Percentiles rank a stretch among this genome's conserved stretches.
These are phyloP conservation scores for Phyllachora maydis DNA, from an alignment of 2,329 filamentous ascomycete genomes.

Conservation along the genomic window DNA sequence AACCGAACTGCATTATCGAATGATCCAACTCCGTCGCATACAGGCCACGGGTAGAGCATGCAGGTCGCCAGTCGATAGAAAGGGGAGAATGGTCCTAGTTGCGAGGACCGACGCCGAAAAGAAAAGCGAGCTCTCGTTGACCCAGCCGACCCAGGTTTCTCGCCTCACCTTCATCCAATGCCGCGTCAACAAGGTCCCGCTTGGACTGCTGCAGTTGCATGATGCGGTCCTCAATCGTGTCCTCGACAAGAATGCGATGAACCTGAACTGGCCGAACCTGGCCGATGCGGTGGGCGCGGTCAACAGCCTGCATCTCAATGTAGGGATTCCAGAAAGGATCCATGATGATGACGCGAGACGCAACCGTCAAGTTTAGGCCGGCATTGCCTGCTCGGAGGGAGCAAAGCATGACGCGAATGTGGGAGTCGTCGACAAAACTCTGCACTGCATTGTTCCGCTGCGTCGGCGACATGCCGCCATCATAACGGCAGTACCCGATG, in stretches of 20 bases:
- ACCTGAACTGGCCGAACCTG: constrained; percentile 56
- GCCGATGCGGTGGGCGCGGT: constrained; percentile 75
- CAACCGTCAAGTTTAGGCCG: constrained; percentile 67
- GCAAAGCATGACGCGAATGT: constrained; percentile 51
- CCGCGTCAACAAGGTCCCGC: constrained; percentile 53
- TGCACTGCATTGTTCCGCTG: constrained; percentile 46
- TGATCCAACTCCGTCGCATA: too few species aligned
- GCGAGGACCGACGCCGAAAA: constrained; percentile 46
- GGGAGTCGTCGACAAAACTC: constrained; percentile 37
- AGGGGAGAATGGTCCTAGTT: too few species aligned
- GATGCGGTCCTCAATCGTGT: constrained; percentile 79
- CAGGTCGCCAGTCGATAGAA: too few species aligned
- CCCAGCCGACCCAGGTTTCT: constrained; percentile 46
- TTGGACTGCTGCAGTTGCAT: constrained; percentile 61
- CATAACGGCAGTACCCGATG: constrained; percentile 47
- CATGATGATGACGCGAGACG: constrained; percentile 72
- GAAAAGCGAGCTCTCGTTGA: constrained; percentile 43
- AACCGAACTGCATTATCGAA: too few species aligned
- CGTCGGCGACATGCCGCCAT: constrained; percentile 50
- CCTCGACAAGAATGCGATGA: constrained; percentile 55
- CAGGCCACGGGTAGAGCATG: too few species aligned
- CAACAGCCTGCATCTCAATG: constrained; percentile 80
- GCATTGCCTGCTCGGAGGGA: constrained; percentile 68
- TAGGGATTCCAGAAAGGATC: constrained; percentile 93
- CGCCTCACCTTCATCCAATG: constrained; percentile 56